Percentiles rank a stretch among this genome's conserved stretches.
Conservation (phyloP, 306 rosid species). For the Ormosia emarginata region DNA sequence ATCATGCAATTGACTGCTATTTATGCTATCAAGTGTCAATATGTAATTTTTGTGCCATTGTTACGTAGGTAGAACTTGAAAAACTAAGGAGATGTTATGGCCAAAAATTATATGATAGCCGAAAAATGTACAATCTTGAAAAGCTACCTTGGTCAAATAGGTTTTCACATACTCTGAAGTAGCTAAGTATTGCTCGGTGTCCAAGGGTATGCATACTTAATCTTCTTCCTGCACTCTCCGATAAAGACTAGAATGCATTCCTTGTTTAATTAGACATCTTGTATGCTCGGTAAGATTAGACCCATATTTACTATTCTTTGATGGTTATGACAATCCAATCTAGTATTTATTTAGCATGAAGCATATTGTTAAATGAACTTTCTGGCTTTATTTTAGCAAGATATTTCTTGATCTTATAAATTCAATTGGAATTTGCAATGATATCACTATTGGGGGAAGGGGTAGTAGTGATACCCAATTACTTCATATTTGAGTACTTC, state of each 20-base stretch:
- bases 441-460: neutral
- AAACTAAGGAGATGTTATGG: constrained; percentile 61
- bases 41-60: constrained; percentile 23
- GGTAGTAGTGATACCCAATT: neutral
- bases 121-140: constrained; percentile 35
- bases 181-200: constrained; percentile 76
- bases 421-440: neutral
- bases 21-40: constrained; percentile 9
- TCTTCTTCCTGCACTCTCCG: neutral
- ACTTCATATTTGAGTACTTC: neutral
- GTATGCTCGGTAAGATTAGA: neutral
- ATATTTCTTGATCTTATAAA: neutral
- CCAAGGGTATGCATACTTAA: constrained; percentile 59
- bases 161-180: constrained; percentile 66
- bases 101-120: constrained; percentile 64
- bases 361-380: too few relatives aligned
- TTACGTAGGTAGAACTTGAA: constrained; percentile 59
- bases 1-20: constrained; percentile 10
- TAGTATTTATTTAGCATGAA: neutral
- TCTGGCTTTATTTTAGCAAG: neutral
- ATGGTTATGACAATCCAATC: neutral
- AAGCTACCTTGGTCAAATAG: constrained; percentile 79
- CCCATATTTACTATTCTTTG: neutral
- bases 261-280: constrained; percentile 11
- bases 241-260: neutral